A percentile compares a stretch with the other conserved stretches of the same genome.
Conservation (phyloP, 164 flowering plant species). For the Tetrastigma voinierianum region DNA sequence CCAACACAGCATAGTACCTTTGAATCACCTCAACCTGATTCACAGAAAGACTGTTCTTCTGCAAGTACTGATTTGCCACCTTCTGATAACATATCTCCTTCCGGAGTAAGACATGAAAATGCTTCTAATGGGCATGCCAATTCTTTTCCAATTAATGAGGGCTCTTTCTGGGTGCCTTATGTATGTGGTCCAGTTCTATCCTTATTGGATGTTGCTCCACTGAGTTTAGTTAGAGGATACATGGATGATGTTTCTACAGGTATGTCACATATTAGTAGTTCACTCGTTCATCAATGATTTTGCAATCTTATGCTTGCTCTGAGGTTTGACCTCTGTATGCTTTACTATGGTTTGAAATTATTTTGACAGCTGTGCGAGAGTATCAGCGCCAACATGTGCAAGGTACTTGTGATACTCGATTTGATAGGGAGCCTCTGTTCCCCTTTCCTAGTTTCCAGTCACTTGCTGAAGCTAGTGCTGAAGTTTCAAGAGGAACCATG, state of each 20-base stretch:
- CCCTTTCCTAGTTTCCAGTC: conserved; percentile 38
- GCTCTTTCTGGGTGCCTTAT: conserved; percentile 55
- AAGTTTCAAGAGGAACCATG: conserved; percentile 16
- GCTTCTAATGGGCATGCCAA: conserved; percentile 17
- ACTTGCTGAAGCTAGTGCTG: conserved; percentile 27
- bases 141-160: conserved; percentile 15
- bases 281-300: conserved; percentile 4
- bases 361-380: conserved; percentile 57
- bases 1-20: conserved; percentile 14
- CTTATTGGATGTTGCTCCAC: conserved; percentile 84
- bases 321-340: conserved; percentile 10
- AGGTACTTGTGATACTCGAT: conserved; percentile 26
- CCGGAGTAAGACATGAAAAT: conserved; percentile 20
- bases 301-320: conserved; percentile 6
- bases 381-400: conserved; percentile 42
- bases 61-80: conserved; percentile 10
- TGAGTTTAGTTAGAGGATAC: conserved; percentile 56
- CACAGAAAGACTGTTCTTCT: conserved; percentile 15
- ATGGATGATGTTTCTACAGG: conserved; percentile 69
- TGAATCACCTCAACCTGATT: conserved; percentile 19
- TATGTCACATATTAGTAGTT: conserved; percentile 26
- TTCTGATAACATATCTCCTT: conserved; percentile 17
- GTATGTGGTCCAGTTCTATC: conserved; percentile 54
- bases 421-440: conserved; percentile 70
- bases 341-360: conserved; percentile 11